Base-by-base conservation (phyloP, 2,329 filamentous ascomycete species). In the Pezizomycotina sp. region DNA sequence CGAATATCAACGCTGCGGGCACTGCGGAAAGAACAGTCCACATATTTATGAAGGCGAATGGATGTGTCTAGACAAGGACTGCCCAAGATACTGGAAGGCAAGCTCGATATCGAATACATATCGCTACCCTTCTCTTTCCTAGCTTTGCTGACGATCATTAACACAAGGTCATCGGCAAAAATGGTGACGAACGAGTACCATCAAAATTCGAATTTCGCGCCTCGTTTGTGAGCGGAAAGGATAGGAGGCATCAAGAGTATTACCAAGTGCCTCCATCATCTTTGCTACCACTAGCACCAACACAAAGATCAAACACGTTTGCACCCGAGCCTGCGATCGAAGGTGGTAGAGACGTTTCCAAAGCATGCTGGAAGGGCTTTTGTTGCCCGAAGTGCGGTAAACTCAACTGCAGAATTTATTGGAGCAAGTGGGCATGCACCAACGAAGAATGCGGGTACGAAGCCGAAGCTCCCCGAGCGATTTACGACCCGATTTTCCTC, bases 381-480 rank as follows among this genome's bases (percentile, higher is more conserved):
- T 68, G 77, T 2, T 84, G 78, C 47, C 71, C 69, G 0, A 41
- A 56, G 1, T 83, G 78, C 45, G 58, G 61, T 0, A 64, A 68
- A 25, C 79, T 76, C 48, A 71, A 63, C 26, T 62, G 69, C 2
- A 63, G 77, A 1, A 59, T 65, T 9, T 55, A 62, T 15, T 83
- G 75, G 73, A 56, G 55, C 4, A 62, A 64, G 1, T 80, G 74
- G 74, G 54, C 58, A 16, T 83, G 76, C 42, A 59, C 63, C 27
- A 67, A 62, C 9, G 44, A 46, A 0, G 48, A 47, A 1, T 79
- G 73, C 47, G 52, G 51, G 2, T 77, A 64, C 31, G 51, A 49
- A 7, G 56, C 64, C 23, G 42, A 46, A 1, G 44, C 36, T 5
- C 60, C 46, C 5, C 49, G 38, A 39, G 58, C 52, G 3, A 50